Evolutionary conservation across 1,284 basidiomycete genomes (phyloP).

Genomic region (Peniophora sp.): DNA sequence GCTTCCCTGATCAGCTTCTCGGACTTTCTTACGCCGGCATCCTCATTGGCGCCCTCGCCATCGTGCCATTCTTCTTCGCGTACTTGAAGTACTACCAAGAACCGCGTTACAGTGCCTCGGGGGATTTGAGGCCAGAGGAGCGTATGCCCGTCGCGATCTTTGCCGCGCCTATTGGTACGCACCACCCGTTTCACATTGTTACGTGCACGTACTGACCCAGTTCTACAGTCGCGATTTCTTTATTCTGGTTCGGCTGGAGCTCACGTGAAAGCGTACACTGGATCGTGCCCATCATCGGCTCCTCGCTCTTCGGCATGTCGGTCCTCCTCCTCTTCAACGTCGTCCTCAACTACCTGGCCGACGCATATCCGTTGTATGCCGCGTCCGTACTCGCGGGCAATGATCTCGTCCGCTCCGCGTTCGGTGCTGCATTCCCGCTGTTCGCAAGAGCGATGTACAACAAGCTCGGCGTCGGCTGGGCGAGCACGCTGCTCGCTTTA

Average conservation of each 20-base stretch:
- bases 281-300: constrained; percentile 20
- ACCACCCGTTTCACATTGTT: no score
- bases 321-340: constrained; percentile 24
- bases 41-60: constrained; percentile 22
- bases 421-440: constrained; percentile 14
- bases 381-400: constrained; percentile 31
- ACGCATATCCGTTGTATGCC: constrained; percentile 25
- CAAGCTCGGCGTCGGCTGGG: constrained; percentile 24
- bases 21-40: constrained; percentile 45
- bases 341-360: constrained; percentile 24
- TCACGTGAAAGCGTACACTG: constrained; percentile 22
- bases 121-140: constrained; percentile 30
- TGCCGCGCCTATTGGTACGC: constrained; percentile 21
- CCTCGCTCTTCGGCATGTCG: constrained; percentile 15
- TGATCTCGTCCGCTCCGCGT: constrained; percentile 18
- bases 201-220: no score
- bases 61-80: constrained; percentile 11
- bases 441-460: constrained; percentile 24
- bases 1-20: constrained; percentile 21
- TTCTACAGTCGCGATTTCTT: constrained; percentile 19
- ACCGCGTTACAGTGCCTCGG: constrained; percentile 21
- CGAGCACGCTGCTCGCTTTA: constrained; percentile 23
- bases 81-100: constrained; percentile 15
- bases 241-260: constrained; percentile 39
- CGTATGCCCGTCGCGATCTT: constrained; percentile 30